Evolutionary conservation across 2,329 filamentous ascomycete genomes (phyloP), one percentile per base, ranked within the genome.

Genomic region (Cryphonectria radicalis): DNA sequence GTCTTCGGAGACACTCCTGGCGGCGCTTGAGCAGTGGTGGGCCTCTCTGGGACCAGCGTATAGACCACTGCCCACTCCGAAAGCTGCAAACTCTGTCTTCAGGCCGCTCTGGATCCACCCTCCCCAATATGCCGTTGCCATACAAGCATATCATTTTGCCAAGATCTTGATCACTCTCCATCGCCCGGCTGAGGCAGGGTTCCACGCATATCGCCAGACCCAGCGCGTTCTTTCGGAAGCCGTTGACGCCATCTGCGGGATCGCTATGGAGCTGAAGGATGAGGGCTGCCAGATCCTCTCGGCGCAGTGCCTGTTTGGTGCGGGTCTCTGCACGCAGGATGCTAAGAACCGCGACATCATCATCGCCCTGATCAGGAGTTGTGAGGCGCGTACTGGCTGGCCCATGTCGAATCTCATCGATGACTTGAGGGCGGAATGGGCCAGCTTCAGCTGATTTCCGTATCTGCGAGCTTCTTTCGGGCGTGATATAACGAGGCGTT

Each of bases 121-220:
- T 3, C 80, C 84, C 4, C 78, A 81, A 4, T 84, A 82, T 70
- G 83, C 80, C 32, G 83, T 84, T 17, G 84, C 70, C 25, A 76
- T 89, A 7, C 87, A 89, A 74, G 82, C 84, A 19, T 84, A 87
- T 73, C 82, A 83, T 74, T 85, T 88, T 72, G 86, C 87, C 0
- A 81, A 84, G 13, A 86, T 89, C 60, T 78, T 89, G 0, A 81
- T 88, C 1, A 78, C 87, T 0, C 81, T 88, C 64, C 84, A 89
- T 67, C 82, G 86, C 63, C 84, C 84, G 1, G 86, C 85, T 0
- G 82, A 86, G 63, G 79, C 84, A 22, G 85, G 85, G 14, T 87
- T 85, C 73, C 74, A 82, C 50, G 77, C 80, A 14, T 87, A 85
- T 74, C 73, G 82, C 57, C 77, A 80, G 28, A 76, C 83, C 25